phyloP scores from a whole-genome alignment of 176 grass and related monocot genomes.

The Eleusine coracana region DNA sequence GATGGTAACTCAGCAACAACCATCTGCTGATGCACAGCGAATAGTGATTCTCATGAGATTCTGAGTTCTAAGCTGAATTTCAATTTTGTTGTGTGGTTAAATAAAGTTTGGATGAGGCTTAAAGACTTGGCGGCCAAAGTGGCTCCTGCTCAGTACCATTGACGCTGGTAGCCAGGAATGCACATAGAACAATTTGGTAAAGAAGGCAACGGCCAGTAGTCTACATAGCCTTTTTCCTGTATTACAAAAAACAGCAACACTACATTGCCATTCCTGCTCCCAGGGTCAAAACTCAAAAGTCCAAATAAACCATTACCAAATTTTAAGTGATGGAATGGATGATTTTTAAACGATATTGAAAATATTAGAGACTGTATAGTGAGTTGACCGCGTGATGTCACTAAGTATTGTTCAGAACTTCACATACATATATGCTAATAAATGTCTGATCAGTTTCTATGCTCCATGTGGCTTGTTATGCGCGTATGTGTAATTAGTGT shows the following conservation, averaged over 20 bases:
- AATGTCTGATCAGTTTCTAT: neutral
- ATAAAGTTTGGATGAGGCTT: neutral
- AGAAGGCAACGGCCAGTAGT: neutral
- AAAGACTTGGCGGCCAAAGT: neutral
- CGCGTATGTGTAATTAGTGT: neutral
- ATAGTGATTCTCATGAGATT: conserved; percentile 2
- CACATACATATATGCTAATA: neutral
- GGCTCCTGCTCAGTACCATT: neutral
- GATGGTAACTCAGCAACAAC: neutral
- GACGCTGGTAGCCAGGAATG: neutral
- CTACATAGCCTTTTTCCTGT: neutral
- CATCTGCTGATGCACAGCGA: neutral
- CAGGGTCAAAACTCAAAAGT: neutral
- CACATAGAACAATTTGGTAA: neutral
- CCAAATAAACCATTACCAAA: neutral
- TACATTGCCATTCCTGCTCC: neutral
- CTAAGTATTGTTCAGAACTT: neutral
- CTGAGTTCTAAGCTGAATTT: neutral
- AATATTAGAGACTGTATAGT: neutral
- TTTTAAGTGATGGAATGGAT: neutral
- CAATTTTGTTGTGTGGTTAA: neutral
- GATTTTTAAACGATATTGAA: neutral
- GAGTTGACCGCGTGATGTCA: neutral
- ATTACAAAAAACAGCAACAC: neutral
- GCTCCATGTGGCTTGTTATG: neutral